Conservation (phyloP, 345 rosid species). For the Iberis pinnata region DNA sequence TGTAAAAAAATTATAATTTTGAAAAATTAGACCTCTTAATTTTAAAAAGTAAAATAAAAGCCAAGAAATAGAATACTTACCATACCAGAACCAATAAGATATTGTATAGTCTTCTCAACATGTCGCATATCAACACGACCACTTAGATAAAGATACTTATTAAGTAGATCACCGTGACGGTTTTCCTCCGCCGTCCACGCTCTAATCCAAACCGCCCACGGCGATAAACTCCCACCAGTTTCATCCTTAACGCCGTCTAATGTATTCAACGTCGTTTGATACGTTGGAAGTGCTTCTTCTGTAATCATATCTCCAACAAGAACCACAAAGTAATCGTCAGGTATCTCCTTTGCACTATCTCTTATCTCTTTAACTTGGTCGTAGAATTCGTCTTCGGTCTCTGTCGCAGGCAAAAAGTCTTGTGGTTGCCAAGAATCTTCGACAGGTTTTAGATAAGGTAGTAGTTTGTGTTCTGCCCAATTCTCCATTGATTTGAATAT, state of each 20-base stretch:
- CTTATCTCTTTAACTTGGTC: constrained; percentile 79
- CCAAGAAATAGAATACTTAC: constrained; percentile 31
- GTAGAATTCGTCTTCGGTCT: constrained; percentile 66
- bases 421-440: constrained; percentile 95
- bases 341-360: constrained; percentile 71
- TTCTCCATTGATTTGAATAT: constrained; percentile 75
- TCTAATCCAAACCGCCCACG: constrained; percentile 70
- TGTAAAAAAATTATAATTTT: no score
- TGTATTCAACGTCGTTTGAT: constrained; percentile 72
- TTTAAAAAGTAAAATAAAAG: constrained; percentile 5
- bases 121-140: constrained; percentile 62
- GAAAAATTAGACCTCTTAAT: no score
- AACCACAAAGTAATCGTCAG: constrained; percentile 79
- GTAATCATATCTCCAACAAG: constrained; percentile 86
- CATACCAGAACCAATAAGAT: constrained; percentile 63
- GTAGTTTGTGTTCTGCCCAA: constrained; percentile 76
- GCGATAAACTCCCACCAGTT: constrained; percentile 70
- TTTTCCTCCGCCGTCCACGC: constrained; percentile 70
- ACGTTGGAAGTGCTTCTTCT: constrained; percentile 48
- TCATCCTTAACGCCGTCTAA: constrained; percentile 74
- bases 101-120: constrained; percentile 58
- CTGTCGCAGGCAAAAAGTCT: constrained; percentile 83
- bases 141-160: constrained; percentile 54
- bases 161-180: constrained; percentile 59
- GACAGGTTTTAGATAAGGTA: constrained; percentile 69